Base-by-base conservation (phyloP, 345 rosid genomes). In the Nephelium lappaceum region DNA sequence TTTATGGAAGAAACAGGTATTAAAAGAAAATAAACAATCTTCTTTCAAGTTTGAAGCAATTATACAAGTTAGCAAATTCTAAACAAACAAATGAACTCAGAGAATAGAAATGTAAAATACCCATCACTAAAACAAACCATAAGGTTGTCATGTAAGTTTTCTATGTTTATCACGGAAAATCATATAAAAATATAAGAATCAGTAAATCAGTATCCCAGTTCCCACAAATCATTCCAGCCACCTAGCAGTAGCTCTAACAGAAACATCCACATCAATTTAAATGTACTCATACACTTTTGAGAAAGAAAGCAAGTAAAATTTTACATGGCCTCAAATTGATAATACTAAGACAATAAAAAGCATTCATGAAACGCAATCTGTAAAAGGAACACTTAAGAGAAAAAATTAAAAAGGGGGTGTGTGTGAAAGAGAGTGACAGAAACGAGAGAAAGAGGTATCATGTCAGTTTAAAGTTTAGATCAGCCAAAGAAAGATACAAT, bases 191-290 rank as follows among this genome's bases (percentile, higher is more conserved):
- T 62, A 14, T 53, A 15, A 41, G 8, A 53, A 53, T 53, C 58
- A 53, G n/a, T 4, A 53, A 15, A 53, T 18, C 21, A 36, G 69
- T 16, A 66, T 19, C 45, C 69, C 45, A 66, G 36, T 31, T 31
- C 36, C 11, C 12, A 1, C 71, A 68, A 68, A 68, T 68, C 71
- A 68, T 21, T 68, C 71, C 53, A 68, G 49, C 49, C 7, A 68
- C 71, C 53, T n/a, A 42, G 51, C 23, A 19, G 41, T 39, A 18
- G 49, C 47, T 41, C 49, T 31, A 65, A 6, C 39, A 36, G 69
- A 65, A 65, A 65, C 21, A 11, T 31, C 69, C 69, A 65, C 39
- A 31, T 27, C 10, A 65, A 36, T 65, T 65, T 65, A 49, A 23
- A 45, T 15, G 43, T 16, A 66, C 43, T 38, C 45, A 16, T 15